Percentiles rank a stretch among this genome's conserved stretches.
Evolutionary conservation across 1,284 basidiomycete genomes (phyloP).

Genomic region (Irpex sp.): DNA sequence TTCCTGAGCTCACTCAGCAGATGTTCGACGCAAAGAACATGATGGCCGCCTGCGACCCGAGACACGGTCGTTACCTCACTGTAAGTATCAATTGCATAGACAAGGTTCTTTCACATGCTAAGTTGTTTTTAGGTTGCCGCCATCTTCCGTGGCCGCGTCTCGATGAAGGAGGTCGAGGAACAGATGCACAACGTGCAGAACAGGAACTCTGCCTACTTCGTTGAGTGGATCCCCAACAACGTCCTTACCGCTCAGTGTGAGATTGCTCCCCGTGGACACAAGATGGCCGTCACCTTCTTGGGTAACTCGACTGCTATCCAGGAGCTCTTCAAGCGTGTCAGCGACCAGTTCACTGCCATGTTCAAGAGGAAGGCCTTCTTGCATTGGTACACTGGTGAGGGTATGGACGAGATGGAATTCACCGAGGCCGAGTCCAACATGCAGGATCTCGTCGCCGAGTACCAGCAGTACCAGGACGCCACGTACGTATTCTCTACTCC

Average conservation of each 20-base stretch:
- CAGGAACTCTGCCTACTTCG: constrained; percentile 97
- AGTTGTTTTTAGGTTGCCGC: constrained; percentile 73
- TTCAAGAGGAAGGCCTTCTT: constrained; percentile 99
- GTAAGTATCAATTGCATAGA: constrained; percentile 35
- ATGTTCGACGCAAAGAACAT: constrained; percentile 99
- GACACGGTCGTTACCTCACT: constrained; percentile 93
- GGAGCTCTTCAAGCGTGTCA: constrained; percentile 96
- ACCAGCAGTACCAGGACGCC: constrained; percentile 97
- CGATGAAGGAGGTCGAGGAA: constrained; percentile 99
- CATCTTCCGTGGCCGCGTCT: constrained; percentile 98
- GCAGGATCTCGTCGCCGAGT: constrained; percentile 92
- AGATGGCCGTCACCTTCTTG: constrained; percentile 97
- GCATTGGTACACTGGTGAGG: constrained; percentile 98
- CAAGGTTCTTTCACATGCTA: not conserved
- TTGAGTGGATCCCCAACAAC: constrained; percentile 99
- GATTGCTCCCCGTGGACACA: constrained; percentile 88
- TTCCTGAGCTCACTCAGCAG: constrained; percentile 94
- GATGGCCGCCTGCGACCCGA: constrained; percentile 95
- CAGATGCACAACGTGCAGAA: constrained; percentile 97
- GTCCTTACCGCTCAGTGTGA: constrained; percentile 95
- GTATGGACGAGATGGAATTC: constrained; percentile 99
- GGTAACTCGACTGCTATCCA: constrained; percentile 98
- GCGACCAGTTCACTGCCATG: constrained; percentile 98
- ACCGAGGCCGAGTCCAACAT: constrained; percentile 97
- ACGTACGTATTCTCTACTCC: constrained; percentile 50